These are phyloP conservation scores for Cetraspora pellucida DNA, from an alignment of 192 early-diverging fungal species.

Conservation along the genomic window DNA sequence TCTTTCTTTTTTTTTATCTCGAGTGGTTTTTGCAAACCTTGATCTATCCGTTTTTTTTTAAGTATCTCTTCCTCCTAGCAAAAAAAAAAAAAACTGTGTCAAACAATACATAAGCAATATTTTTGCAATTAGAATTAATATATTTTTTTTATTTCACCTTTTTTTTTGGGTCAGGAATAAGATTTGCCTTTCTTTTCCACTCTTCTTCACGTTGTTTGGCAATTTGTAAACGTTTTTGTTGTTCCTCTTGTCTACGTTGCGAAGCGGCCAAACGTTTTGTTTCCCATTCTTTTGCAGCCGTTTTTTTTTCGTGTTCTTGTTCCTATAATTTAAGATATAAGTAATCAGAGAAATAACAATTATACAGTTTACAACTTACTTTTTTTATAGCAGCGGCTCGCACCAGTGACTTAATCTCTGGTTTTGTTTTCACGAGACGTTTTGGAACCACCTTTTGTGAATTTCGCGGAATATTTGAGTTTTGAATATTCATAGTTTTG, in stretches of 20 bases:
- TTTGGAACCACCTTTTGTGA: neutral
- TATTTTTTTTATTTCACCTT: neutral
- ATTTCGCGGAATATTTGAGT: neutral
- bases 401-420: neutral
- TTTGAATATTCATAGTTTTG: neutral
- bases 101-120: neutral
- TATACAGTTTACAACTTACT: neutral
- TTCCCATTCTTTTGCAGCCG: neutral
- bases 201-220: neutral
- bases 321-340: slow-evolving; percentile 1
- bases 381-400: neutral
- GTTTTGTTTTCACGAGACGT: neutral
- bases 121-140: neutral
- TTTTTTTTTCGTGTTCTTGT: slow-evolving; percentile 17
- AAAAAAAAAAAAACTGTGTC: neutral
- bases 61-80: neutral
- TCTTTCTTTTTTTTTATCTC: neutral
- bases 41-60: neutral
- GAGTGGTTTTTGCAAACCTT: neutral
- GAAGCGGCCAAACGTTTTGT: neutral
- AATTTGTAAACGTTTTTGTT: neutral
- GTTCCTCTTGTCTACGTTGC: neutral
- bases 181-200: neutral
- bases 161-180: neutral
- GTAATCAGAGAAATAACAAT: neutral